These are phyloP conservation scores for Colletotrichum falcatum DNA, from an alignment of 2,329 filamentous ascomycete species.

Conservation along the genomic window DNA sequence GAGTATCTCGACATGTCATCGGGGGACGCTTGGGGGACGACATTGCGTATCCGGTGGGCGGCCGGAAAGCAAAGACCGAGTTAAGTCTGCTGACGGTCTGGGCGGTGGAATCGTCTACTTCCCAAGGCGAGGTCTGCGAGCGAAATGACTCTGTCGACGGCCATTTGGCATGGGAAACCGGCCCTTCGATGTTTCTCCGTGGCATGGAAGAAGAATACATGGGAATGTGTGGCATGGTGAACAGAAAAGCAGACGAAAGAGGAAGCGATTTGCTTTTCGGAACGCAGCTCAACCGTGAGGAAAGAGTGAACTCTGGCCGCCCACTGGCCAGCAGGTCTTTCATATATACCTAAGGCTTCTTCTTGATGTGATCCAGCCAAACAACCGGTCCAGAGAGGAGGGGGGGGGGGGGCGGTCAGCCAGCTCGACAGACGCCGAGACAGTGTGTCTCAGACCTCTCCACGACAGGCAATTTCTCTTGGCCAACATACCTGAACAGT, in stretches of 20 bases:
- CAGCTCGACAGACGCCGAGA: slow-evolving; percentile 33
- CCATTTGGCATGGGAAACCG: slow-evolving; percentile 37
- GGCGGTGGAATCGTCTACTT: slow-evolving; percentile 34
- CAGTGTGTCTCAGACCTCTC: slow-evolving; percentile 33
- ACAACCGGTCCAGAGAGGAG: slow-evolving; percentile 23
- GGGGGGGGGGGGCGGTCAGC: slow-evolving; percentile 37
- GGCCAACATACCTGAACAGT: slow-evolving; percentile 29
- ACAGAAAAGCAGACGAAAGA: slow-evolving; percentile 24
- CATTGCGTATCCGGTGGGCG: slow-evolving; percentile 18
- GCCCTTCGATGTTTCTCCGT: slow-evolving; percentile 31
- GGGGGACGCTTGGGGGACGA: slow-evolving; percentile 4
- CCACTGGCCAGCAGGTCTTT: slow-evolving; percentile 18
- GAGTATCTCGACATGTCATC: slow-evolving; percentile 27
- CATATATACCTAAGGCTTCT: slow-evolving; percentile 35
- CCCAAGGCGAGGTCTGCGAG: slow-evolving; percentile 25
- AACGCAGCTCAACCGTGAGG: slow-evolving; percentile 27
- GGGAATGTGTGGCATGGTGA: slow-evolving; percentile 26
- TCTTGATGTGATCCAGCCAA: slow-evolving; percentile 16
- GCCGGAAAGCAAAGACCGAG: slow-evolving; percentile 33
- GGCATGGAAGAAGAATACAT: slow-evolving; percentile 33
- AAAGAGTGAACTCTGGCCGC: slow-evolving; percentile 27
- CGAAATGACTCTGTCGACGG: slow-evolving; percentile 21
- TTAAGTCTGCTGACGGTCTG: slow-evolving; percentile 37
- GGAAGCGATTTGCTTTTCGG: slow-evolving; percentile 28
- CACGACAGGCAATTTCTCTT: slow-evolving; percentile 34